Evolutionary conservation across 306 rosid genomes (phyloP), one percentile per base, ranked within the genome.

Genomic region (Vigna nakashimae): DNA sequence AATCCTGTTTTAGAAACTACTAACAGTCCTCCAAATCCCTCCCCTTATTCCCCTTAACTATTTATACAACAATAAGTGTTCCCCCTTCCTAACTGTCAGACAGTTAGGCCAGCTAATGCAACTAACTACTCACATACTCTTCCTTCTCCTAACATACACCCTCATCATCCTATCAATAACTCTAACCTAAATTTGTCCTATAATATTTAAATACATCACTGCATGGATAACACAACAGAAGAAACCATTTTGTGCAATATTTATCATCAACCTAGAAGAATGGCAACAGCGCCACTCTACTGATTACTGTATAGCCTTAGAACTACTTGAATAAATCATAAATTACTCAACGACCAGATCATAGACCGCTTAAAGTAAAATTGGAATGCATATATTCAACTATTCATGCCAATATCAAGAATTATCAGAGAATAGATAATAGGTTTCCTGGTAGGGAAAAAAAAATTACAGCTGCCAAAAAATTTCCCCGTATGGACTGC

Each of bases 381-480:
- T 59, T 60, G 9, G 22, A 74, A 60, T 45, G 58, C 49, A 51
- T 71, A 8, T 71, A 32, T 52, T 71, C 49, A 52, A 34, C 36
- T 9, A 10, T n/a, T 30, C 63, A 2, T 56, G 69, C 38, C 59
- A 14, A n/a, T 32, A n/a, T 28, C 60, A 45, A 26, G 74, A 40
- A 40, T 64, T 45, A 42, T 76, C 28, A 28, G 36, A 24, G 59
- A 49, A 55, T 43, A 45, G 59, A 28, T n/a, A 24, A 26, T 15
- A 55, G 18, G 14, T 65, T 24, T 36, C 24, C 20, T 65, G 74
- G 62, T 36, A 34, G 51, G 26, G 13, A 22, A 24, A 51, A 26
- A 20, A 64, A 26, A 75, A 30, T 76, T 20, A 18, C 53, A 59
- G 34, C 42, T 18, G 76, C 60, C 70, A 69, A 58, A 15, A 26